Conservation (phyloP, 2,329 filamentous ascomycete genomes). For the Penicillium corylophilum region DNA sequence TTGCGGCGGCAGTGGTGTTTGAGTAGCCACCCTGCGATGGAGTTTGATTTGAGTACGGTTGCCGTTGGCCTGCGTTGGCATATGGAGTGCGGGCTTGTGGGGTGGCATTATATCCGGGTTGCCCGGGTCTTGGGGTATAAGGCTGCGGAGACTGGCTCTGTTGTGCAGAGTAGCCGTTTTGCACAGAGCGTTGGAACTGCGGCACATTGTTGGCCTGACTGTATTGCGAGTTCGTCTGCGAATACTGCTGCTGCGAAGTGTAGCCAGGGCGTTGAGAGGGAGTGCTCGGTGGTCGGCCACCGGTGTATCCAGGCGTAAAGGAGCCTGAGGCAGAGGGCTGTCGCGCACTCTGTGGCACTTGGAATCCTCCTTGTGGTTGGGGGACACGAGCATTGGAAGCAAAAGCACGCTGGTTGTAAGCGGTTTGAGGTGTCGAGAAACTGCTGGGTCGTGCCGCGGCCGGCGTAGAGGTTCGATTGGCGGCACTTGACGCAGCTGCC, state of each 20-base stretch:
- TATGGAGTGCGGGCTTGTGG: slow-evolving; percentile 38
- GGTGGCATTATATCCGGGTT: slow-evolving; percentile 32
- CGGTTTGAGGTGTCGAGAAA: slow-evolving; percentile 30
- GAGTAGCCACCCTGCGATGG: slow-evolving; percentile 32
- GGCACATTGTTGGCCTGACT: slow-evolving; percentile 36
- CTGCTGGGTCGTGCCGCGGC: slow-evolving; percentile 30
- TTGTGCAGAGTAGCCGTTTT: slow-evolving; percentile 34
- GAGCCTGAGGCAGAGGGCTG: slow-evolving; percentile 32
- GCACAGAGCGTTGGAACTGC: slow-evolving; percentile 41
- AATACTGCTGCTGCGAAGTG: slow-evolving; percentile 36
- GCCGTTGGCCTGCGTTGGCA: slow-evolving; percentile 32
- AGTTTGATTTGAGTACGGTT: slow-evolving; percentile 31
- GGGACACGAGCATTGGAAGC: slow-evolving; percentile 29
- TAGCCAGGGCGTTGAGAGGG: slow-evolving; percentile 39
- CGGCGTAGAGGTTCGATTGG: slow-evolving; percentile 37
- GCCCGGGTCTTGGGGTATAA: slow-evolving; percentile 37
- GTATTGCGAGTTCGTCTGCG: slow-evolving; percentile 35
- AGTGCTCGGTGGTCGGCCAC: slow-evolving; percentile 34
- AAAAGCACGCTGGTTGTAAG: slow-evolving; percentile 37
- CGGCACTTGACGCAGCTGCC: slow-evolving; percentile 30
- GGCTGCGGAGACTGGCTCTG: slow-evolving; percentile 31
- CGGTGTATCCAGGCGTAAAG: slow-evolving; percentile 35
- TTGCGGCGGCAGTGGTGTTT: slow-evolving; percentile 36
- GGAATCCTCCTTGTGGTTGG: slow-evolving; percentile 28
- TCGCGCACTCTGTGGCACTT: slow-evolving; percentile 31